Evolutionary conservation across 1,284 basidiomycete genomes (phyloP), one percentile per base, ranked within the genome.

Genomic region (Microbotryum saponariae): DNA sequence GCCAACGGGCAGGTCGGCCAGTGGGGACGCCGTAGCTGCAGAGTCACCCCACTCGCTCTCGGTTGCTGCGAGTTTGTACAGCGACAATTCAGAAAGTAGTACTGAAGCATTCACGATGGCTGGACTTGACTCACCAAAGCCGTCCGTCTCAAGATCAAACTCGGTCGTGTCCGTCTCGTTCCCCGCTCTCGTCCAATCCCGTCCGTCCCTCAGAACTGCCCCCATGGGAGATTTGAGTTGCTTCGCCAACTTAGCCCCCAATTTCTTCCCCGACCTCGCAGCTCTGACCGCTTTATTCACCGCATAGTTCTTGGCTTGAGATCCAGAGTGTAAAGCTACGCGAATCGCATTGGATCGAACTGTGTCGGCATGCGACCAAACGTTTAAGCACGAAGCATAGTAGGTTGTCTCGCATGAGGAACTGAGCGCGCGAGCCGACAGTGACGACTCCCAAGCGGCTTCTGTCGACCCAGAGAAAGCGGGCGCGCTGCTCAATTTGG

Each of bases 331-430:
- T 25, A 69, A 42, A 20, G 64, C 60, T 14, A 45, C 54, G 2
- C 67, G 53, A 23, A 71, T 69, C 1, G 72, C 71, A 7, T 69
- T 58, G 12, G 87, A 85, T 57, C 90, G 84, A 71, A 91, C 86
- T 3, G 85, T 84, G 72, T 96, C 91, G 31, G 90, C 91, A 72
- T 92, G 90, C 10, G 88, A 90, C 91, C 90, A 96, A 0, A 94
- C 89, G 4, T 89, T 91, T 56, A 96, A 80, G 67, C 89, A 91
- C 42, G 92, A 89, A 51, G 90, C 91, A 73, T 94, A 84, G 74
- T 91, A 94, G 14, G 86, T 85, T 63, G 74, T 72, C 51, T 75
- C 54, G 33, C 48, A 64, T 3, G 60, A 42, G 6, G 45, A 33
- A 31, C 60, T 21, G 25, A 67, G 82, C 81, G 5, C 84, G 77